A percentile compares a stretch with the other conserved stretches of the same genome.
Evolutionary conservation across 495 filamentous ascomycete species (phyloP).

Genomic region (Xylaria telfairii): DNA sequence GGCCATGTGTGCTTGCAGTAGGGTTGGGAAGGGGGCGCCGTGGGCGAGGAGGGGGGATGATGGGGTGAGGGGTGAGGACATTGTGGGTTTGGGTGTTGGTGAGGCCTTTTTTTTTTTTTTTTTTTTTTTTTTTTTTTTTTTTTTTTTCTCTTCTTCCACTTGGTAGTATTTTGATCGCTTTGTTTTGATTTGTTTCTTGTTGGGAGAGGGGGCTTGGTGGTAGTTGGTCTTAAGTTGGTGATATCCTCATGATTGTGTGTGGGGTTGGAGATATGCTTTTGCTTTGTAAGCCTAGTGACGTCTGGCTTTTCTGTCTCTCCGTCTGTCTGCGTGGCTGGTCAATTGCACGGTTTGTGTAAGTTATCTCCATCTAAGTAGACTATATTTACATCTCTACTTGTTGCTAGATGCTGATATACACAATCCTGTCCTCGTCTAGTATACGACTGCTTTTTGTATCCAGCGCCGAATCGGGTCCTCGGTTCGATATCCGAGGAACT

Average conservation of each 20-base stretch:
- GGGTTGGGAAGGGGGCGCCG: not conserved
- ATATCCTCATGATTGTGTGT: not conserved
- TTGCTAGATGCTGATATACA: not conserved
- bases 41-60: not conserved
- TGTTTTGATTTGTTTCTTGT: not conserved
- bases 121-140: not conserved
- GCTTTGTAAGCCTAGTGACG: not conserved
- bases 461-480: not conserved
- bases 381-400: not conserved
- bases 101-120: not conserved
- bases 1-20: not conserved
- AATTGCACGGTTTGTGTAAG: not conserved
- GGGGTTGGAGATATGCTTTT: not conserved
- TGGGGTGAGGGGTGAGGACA: not conserved
- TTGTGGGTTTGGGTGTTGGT: not conserved
- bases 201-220: not conserved
- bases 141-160: no score
- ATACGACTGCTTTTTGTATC: not conserved
- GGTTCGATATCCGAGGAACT: not conserved
- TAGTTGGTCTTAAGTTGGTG: not conserved
- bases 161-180: not conserved
- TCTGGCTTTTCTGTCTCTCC: no score
- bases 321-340: not conserved
- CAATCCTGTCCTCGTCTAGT: not conserved
- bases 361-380: no score